These are phyloP conservation scores for Actinomortierella ambigua DNA, from an alignment of 371 early-diverging fungal genomes.

Conservation along the genomic window DNA sequence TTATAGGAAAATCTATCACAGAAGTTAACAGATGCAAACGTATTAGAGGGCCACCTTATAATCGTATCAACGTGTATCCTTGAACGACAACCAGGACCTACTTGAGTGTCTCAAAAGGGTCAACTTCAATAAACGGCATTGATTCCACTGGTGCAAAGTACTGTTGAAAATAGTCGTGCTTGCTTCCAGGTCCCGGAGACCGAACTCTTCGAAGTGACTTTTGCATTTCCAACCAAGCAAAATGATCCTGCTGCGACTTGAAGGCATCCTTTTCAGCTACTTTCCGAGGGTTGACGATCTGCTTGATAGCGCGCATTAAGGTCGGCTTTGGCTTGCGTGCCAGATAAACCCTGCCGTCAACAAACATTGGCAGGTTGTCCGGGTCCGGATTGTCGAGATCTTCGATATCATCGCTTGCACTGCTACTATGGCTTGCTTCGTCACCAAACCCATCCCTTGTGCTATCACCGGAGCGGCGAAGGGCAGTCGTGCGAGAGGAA, in stretches of 20 bases:
- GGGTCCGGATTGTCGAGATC: neutral
- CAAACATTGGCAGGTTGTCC: neutral
- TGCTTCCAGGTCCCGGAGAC: conserved; percentile 24
- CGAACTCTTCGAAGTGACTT: conserved; percentile 31
- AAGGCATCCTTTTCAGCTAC: conserved; percentile 40
- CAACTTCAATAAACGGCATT: too few species aligned
- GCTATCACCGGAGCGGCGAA: too few species aligned
- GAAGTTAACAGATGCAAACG: too few species aligned
- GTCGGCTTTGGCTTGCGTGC: conserved; percentile 42
- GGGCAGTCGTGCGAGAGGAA: too few species aligned
- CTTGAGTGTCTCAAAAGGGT: too few species aligned
- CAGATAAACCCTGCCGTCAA: conserved; percentile 10
- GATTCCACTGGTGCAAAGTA: too few species aligned
- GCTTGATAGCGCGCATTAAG: conserved; percentile 31
- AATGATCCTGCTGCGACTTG: conserved; percentile 34
- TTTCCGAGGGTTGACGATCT: conserved; percentile 39
- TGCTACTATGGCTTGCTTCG: neutral
- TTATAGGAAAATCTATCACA: too few species aligned
- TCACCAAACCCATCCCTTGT: neutral
- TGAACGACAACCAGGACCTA: too few species aligned
- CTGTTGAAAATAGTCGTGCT: too few species aligned
- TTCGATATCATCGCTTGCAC: conserved; percentile 2
- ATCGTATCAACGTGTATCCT: too few species aligned
- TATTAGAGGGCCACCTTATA: too few species aligned
- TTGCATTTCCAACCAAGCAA: conserved; percentile 46